Conservation (phyloP, 331 rosid species). For the Malus hybrid region DNA sequence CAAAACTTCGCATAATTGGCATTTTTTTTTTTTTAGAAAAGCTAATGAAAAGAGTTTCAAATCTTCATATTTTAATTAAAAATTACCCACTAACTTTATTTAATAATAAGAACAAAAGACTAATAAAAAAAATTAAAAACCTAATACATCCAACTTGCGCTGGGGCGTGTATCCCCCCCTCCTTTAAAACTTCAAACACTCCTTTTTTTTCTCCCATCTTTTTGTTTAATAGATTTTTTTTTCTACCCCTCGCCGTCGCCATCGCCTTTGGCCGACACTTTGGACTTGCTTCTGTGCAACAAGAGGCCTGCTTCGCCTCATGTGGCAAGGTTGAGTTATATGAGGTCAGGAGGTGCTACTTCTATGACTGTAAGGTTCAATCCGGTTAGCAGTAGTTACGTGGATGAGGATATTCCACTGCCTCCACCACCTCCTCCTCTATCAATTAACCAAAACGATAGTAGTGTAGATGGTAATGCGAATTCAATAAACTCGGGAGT, state of each 20-base stretch:
- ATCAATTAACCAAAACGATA: slow-evolving; percentile 15
- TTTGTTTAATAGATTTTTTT: no score
- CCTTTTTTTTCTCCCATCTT: no score
- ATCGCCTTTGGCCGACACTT: slow-evolving; percentile 47
- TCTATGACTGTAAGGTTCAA: slow-evolving; percentile 57
- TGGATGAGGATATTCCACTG: slow-evolving; percentile 55
- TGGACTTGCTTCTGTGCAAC: slow-evolving; percentile 54
- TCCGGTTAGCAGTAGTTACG: slow-evolving; percentile 27
- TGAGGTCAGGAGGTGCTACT: slow-evolving; percentile 49
- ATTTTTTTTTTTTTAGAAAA: background rate
- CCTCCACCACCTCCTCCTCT: slow-evolving; percentile 70
- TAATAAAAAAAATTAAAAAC: no score
- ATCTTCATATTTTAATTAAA: no score
- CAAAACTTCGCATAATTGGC: background rate
- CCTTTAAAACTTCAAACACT: no score
- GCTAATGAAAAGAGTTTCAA: no score
- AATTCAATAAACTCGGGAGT: slow-evolving; percentile 15
- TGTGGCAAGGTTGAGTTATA: slow-evolving; percentile 44
- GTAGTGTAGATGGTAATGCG: slow-evolving; percentile 6
- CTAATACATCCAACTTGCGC: no score
- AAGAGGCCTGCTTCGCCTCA: slow-evolving; percentile 52
- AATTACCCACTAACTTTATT: no score
- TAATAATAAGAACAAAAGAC: no score
- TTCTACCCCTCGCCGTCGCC: slow-evolving; percentile 72
- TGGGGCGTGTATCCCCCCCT: no score